phyloP scores from a whole-genome alignment of 1,284 basidiomycete species.

The Omphalotus olearius region DNA sequence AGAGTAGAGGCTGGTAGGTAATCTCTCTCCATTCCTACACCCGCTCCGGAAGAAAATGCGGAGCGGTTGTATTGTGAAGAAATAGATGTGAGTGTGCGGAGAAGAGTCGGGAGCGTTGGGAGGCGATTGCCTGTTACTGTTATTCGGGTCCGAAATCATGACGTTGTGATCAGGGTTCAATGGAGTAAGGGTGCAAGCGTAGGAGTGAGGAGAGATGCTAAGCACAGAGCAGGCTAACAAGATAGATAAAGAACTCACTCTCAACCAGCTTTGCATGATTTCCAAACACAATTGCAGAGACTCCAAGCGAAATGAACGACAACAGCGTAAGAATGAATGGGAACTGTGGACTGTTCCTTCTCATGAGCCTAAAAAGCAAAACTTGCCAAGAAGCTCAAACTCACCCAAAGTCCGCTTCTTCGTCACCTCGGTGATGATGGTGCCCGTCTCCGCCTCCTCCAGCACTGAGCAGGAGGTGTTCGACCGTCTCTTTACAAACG shows the following conservation, averaged over 20 bases:
- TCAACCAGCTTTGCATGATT: slow-evolving; percentile 70
- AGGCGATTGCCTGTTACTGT: slow-evolving; percentile 53
- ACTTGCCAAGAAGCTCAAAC: slow-evolving; percentile 11
- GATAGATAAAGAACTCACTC: slow-evolving; percentile 37
- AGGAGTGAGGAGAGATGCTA: too few relatives aligned
- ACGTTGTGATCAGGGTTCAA: too few relatives aligned
- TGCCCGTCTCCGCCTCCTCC: slow-evolving; percentile 46
- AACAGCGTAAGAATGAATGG: slow-evolving; percentile 59
- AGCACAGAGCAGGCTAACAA: too few relatives aligned
- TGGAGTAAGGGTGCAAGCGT: not conserved
- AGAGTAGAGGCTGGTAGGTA: slow-evolving; percentile 27
- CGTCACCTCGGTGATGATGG: slow-evolving; percentile 49
- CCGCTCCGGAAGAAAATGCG: too few relatives aligned
- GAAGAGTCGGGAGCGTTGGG: slow-evolving; percentile 40
- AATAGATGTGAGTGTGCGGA: slow-evolving; percentile 33
- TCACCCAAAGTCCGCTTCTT: slow-evolving; percentile 27
- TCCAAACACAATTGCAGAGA: slow-evolving; percentile 50
- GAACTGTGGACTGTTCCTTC: slow-evolving; percentile 54
- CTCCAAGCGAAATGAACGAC: slow-evolving; percentile 52
- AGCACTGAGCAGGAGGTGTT: slow-evolving; percentile 67
- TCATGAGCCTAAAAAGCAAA: slow-evolving; percentile 4
- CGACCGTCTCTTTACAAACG: slow-evolving; percentile 90
- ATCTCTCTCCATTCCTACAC: too few relatives aligned
- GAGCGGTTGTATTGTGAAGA: not conserved
- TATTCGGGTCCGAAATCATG: not conserved